Base-by-base conservation (phyloP, 805 yeast genomes). In the Yarrowia bubula region DNA sequence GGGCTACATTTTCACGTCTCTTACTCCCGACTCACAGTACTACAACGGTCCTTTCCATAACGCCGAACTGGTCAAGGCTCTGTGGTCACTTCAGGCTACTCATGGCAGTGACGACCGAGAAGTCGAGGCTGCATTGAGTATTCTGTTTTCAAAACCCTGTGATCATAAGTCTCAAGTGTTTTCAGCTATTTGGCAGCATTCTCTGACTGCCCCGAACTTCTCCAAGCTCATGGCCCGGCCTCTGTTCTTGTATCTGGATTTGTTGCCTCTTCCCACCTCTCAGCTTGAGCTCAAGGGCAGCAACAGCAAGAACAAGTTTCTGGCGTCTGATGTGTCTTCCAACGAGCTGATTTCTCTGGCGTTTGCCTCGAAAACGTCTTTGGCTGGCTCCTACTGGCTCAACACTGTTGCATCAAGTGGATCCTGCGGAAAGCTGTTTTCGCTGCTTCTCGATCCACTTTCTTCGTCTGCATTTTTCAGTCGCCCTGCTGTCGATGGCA, bases 31-130 rank as follows among this genome's bases (percentile, higher is more conserved):
- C 14, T 58, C 64, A 28, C 41, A 33, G 37, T 44, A 58, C 33
- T 58, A 58, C 51, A 58, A 58, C 13, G 64, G 64, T 14, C 64
- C 64, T 13, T 58, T 58, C 46, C 79, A 81, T 65, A 96, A 90
- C 71, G 86, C 88, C 0, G 96, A 89, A 70, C 81, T 88, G 0
- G 89, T 88, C 0, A 84, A 82, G 62, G 78, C 84, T 22, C 78
- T 92, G 1, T 87, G 89, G 79, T 78, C 80, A 6, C 75, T 93
- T 1, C 76, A 77, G 60, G 86, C 85, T 43, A 74, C 81, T n/a
- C 76, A 80, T 17, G 79, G 83, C 1, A 35, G 43, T 22, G 38
- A 46, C 31, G 84, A 84, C 13, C 71, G 81, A 1, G 76, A 82
- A 53, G 81, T 92, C 31, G 96, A 92, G 70, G 93, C 96, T 18